Evolutionary conservation across 2,329 filamentous ascomycete genomes (phyloP), one percentile per base, ranked within the genome.

Genomic region (Blastomyces parvus): DNA sequence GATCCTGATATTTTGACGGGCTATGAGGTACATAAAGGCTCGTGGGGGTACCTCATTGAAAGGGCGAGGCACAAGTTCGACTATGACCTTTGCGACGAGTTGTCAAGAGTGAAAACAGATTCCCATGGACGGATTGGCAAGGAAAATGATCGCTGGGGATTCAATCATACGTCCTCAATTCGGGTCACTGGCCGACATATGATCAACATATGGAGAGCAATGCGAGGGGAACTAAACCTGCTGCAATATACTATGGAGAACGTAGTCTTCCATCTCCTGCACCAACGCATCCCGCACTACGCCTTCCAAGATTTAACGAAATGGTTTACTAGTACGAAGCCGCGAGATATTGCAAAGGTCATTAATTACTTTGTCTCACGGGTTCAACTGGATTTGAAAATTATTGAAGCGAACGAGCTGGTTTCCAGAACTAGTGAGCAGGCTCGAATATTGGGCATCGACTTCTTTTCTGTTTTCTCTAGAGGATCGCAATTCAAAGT

Each of bases 401-500:
- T 99, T 22, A 80, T 99, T 0, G 91, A 96, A 66, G 84, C 87
- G 9, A 97, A 96, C 67, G 94, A 97, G 71, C 81, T 97, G 27
- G 86, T 97, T 46, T 81, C 91, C 1, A 84, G 93, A 62, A 97
- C 91, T 0, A 96, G 91, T 69, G 94, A 99, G 74, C 94, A 99
- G 75, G 94, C 94, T 9, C 87, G 94, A 13, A 80, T 99, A 13
- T 82, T 99, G 2, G 94, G 94, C 0, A 89, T 97, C 0, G 94
- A 99, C 76, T 99, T 99, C 78, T 96, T 93, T 74, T 96, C 92
- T 0, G 94, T 99, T 62, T 94, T 97, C 71, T 93, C 90, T 6
- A 85, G 94, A 62, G 94, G 94, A 19, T 97, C 92, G 0, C 94
- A 99, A 72, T 97, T 95, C 83, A 99, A 99, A 74, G 94, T 99